Evolutionary conservation across 257 asterid species (phyloP).

Genomic region (Lavandula angustifolia): DNA sequence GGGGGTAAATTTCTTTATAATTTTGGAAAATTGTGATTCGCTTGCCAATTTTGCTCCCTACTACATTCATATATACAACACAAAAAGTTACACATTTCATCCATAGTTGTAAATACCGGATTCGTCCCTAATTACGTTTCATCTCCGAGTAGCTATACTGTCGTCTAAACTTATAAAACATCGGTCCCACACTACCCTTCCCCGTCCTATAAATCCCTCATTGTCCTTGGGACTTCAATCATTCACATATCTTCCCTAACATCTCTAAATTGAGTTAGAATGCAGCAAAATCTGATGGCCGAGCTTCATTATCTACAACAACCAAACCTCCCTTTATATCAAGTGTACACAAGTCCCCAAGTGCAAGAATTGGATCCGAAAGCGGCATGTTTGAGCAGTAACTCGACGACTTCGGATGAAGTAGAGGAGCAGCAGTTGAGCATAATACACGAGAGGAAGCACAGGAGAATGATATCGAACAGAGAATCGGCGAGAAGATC

Average conservation of each 20-base stretch:
- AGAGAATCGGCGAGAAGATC: slow-evolving; percentile 87
- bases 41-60: no score
- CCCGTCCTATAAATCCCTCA: slow-evolving; percentile 60
- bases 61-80: no score
- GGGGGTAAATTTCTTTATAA: no score
- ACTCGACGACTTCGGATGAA: slow-evolving; percentile 81
- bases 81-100: no score
- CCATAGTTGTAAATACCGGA: no score
- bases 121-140: no score
- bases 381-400: slow-evolving; percentile 57
- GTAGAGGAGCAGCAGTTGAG: slow-evolving; percentile 68
- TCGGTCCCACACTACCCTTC: slow-evolving; percentile 31
- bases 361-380: slow-evolving; percentile 50
- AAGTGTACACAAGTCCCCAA: slow-evolving; percentile 46
- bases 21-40: no score
- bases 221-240: neutral
- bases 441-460: slow-evolving; percentile 73
- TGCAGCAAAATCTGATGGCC: slow-evolving; percentile 55
- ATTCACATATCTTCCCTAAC: neutral
- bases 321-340: slow-evolving; percentile 50
- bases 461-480: slow-evolving; percentile 88
- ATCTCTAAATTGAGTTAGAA: slow-evolving; percentile 32
- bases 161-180: no score
- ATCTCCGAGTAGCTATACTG: no score
- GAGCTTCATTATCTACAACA: slow-evolving; percentile 58